Evolutionary conservation across 805 yeast species (phyloP), one percentile per base, ranked within the genome.

Genomic region (Yamadazyma takamatsuzukensis): DNA sequence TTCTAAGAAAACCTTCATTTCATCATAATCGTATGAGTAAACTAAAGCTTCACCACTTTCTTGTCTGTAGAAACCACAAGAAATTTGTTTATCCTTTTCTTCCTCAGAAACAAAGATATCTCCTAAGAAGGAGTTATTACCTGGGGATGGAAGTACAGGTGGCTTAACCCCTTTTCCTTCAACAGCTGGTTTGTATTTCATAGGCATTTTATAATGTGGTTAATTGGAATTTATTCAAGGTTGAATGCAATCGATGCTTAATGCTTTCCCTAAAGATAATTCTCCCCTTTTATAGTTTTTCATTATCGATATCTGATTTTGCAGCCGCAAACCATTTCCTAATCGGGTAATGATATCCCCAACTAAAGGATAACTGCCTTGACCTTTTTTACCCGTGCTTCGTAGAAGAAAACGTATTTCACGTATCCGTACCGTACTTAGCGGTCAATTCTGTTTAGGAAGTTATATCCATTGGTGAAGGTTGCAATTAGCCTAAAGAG

Each of bases 1-100:
- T 56, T 80, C 85, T 41, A 80, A 68, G 53, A 78, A 72, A 46
- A 80, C 65, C 61, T 80, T 80, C 76, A 78, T 73, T 61, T 79
- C 87, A 51, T 80, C 84, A 59, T 78, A 54, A 40, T 44, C 63
- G 62, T 80, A 80, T 36, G 64, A 56, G 70, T 80, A 80, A n/a
- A 74, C 83, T 52, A 80, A 69, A 30, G 81, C 74, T 54, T 74
- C 78, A 38, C 87, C 87, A 35, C 64, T 62, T 56, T 77, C 81
- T 60, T 80, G 86, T 49, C 66, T 71, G 72, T 75, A 80, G 64
- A 80, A 80, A 32, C 88, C 88, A 53, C 79, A 68, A 12, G 79
- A 59, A 43, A 80, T 74, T 54, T 75, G 76, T 53, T 78, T 58
- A 30, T 74, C 85, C 31, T 64, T 55, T 46, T 76, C 78, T 34